Conservation (phyloP, 306 rosid species). For the Elaeagnus macrophylla region DNA sequence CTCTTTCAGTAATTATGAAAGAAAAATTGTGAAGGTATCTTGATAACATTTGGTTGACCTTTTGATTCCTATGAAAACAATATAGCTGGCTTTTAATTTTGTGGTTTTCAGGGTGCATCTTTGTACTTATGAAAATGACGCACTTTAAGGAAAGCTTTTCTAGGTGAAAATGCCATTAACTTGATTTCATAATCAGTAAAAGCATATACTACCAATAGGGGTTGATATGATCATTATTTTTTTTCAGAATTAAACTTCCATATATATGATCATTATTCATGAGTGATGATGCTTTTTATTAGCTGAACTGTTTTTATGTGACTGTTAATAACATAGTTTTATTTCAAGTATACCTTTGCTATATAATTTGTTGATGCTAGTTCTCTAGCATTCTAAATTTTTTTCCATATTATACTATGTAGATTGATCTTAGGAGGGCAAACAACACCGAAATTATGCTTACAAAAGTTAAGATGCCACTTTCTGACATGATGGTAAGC, state of each 20-base stretch:
- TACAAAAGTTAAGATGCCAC: conserved; percentile 98
- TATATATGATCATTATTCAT: conserved; percentile 8
- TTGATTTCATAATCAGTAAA: too few relatives aligned
- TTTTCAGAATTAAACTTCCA: background rate
- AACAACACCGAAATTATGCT: conserved; percentile 98
- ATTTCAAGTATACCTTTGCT: background rate
- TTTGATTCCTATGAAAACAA: too few relatives aligned
- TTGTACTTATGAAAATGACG: too few relatives aligned
- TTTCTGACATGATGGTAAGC: conserved; percentile 98
- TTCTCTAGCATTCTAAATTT: conserved; percentile 15
- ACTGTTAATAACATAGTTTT: background rate
- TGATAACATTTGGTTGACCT: too few relatives aligned
- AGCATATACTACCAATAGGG: too few relatives aligned
- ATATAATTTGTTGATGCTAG: conserved; percentile 12
- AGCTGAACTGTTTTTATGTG: conserved; percentile 16
- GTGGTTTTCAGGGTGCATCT: too few relatives aligned
- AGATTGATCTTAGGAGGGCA: conserved; percentile 96
- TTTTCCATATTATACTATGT: conserved; percentile 21
- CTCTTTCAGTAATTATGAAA: too few relatives aligned
- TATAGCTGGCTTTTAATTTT: too few relatives aligned
- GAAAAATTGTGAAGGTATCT: too few relatives aligned
- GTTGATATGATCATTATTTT: too few relatives aligned
- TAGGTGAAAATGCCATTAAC: too few relatives aligned
- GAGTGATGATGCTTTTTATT: conserved; percentile 18
- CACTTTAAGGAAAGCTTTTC: too few relatives aligned